These are phyloP conservation scores for Cercospora nicotianae DNA, from an alignment of 2,329 filamentous ascomycete species.

Conservation along the genomic window DNA sequence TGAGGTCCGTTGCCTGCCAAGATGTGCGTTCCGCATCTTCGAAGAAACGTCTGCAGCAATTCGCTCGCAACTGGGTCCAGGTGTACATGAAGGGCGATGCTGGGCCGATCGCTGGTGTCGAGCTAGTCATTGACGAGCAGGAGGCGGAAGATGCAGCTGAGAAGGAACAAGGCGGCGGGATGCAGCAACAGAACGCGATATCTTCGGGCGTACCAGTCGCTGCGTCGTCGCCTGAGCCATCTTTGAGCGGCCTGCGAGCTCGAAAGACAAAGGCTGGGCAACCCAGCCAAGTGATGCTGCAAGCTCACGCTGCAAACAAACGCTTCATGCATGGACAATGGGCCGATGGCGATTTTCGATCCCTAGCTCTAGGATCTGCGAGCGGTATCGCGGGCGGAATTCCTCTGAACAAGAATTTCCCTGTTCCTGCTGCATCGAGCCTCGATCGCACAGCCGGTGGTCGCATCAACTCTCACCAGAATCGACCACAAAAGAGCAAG, in stretches of 20 bases:
- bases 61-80: background rate
- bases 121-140: background rate
- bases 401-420: background rate
- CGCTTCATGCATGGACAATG: background rate
- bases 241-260: background rate
- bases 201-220: background rate
- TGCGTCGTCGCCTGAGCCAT: background rate
- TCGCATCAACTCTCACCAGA: background rate
- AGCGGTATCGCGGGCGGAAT: background rate
- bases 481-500: background rate
- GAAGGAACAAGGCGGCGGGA: background rate
- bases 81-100: background rate
- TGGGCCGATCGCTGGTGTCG: background rate
- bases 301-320: background rate
- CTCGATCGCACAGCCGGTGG: background rate
- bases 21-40: background rate
- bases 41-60: background rate
- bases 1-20: background rate
- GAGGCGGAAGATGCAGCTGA: background rate
- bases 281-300: background rate
- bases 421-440: background rate
- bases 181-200: background rate
- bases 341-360: background rate
- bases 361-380: background rate
- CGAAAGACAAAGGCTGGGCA: background rate